Conservation (phyloP, 108 stramenopile species). For the Conticribra guillardii region DNA sequence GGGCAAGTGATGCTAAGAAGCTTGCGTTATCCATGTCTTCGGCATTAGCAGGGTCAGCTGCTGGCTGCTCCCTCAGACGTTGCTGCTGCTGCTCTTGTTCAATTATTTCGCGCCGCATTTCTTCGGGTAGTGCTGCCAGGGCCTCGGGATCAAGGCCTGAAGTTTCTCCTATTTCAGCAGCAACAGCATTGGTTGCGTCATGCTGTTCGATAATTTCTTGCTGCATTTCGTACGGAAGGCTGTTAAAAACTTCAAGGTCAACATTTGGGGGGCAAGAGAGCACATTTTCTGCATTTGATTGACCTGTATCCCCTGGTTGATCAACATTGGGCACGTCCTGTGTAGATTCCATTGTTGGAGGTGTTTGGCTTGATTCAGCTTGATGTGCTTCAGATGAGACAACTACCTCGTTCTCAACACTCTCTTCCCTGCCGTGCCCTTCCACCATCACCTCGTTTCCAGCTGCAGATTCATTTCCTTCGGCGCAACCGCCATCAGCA, state of each 20-base stretch:
- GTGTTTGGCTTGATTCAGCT: too few species aligned
- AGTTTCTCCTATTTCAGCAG: slow-evolving; percentile 68
- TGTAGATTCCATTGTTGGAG: neutral
- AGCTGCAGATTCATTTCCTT: too few species aligned
- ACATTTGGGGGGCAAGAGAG: slow-evolving; percentile 89
- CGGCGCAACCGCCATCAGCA: neutral
- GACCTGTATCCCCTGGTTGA: slow-evolving; percentile 1
- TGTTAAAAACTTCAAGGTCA: slow-evolving; percentile 90
- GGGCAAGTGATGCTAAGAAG: slow-evolving; percentile 89
- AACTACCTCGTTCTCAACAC: too few species aligned
- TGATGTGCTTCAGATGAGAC: too few species aligned
- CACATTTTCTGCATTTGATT: slow-evolving; percentile 26
- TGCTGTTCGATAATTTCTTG: slow-evolving; percentile 87
- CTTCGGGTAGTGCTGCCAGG: slow-evolving; percentile 93
- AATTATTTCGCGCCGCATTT: slow-evolving; percentile 93
- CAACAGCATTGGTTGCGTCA: slow-evolving; percentile 56
- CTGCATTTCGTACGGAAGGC: slow-evolving; percentile 92
- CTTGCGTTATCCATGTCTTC: slow-evolving; percentile 90
- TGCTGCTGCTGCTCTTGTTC: slow-evolving; percentile 91
- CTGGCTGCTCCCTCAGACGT: slow-evolving; percentile 55
- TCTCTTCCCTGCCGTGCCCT: too few species aligned
- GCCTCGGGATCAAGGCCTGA: slow-evolving; percentile 94
- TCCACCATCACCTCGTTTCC: too few species aligned
- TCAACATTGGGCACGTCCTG: slow-evolving; percentile 6
- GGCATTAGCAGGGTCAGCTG: slow-evolving; percentile 91